Evolutionary conservation across 2,329 filamentous ascomycete genomes (phyloP).

Genomic region (Fusarium oxysporum): DNA sequence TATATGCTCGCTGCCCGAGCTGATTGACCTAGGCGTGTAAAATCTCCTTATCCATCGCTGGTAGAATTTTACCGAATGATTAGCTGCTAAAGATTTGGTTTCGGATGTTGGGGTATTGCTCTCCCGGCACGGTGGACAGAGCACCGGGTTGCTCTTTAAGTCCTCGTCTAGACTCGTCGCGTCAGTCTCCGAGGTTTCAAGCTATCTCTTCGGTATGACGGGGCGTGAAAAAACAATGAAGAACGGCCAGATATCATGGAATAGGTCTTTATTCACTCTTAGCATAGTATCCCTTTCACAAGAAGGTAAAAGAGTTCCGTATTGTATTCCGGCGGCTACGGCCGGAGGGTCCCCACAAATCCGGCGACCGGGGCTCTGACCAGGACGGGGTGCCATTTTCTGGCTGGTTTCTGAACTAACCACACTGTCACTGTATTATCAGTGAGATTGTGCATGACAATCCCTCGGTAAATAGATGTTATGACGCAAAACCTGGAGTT

Average conservation of each 20-base stretch:
- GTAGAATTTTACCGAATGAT: fast-evolving
- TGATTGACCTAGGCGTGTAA: background rate
- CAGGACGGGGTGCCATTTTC: fast-evolving
- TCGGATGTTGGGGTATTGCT: background rate
- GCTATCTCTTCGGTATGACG: background rate
- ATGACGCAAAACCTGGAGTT: background rate
- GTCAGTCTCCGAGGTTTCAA: background rate
- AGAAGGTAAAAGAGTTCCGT: background rate
- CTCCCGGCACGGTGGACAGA: background rate
- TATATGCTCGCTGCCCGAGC: fast-evolving
- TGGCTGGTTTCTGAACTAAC: background rate
- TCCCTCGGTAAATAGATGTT: fast-evolving
- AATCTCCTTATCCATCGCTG: fast-evolving
- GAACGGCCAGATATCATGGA: fast-evolving
- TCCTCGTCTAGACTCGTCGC: background rate
- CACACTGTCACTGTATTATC: background rate
- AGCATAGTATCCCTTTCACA: no score
- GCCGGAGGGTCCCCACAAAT: background rate
- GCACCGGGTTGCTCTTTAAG: fast-evolving
- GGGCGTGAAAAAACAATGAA: fast-evolving
- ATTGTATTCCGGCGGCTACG: background rate
- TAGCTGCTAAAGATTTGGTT: fast-evolving
- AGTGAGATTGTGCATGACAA: background rate
- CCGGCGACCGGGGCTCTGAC: background rate
- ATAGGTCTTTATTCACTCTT: fast-evolving